Conservation (phyloP, 169 alveolate genomes). For the Cyclospora cayetanensis region DNA sequence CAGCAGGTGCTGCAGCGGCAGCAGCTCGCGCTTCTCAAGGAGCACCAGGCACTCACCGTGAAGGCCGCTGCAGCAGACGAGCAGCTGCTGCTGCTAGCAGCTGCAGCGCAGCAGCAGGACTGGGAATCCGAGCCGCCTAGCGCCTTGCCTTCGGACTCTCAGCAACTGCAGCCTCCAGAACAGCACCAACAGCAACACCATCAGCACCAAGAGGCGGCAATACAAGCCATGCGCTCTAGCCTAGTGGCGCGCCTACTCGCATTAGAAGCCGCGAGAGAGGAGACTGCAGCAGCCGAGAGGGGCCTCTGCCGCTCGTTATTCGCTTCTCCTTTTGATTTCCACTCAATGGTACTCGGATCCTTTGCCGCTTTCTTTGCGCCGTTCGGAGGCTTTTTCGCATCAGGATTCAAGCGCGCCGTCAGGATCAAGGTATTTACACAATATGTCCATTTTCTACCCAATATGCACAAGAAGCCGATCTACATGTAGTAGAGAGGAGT, state of each 20-base stretch:
- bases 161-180: background rate
- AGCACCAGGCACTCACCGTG: background rate
- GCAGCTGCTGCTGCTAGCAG: background rate
- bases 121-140: background rate
- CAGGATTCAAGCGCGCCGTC: conserved; percentile 99
- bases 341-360: conserved; percentile 93
- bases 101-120: background rate
- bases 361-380: conserved; percentile 98
- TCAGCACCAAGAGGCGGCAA: conserved; percentile 35
- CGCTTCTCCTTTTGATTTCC: conserved; percentile 83
- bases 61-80: background rate
- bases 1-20: conserved; percentile 16
- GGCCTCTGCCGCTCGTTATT: conserved; percentile 35
- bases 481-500: too few relatives aligned
- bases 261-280: background rate
- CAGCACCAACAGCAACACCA: conserved; percentile 2
- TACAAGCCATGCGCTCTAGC: conserved; percentile 19
- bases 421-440: conserved; percentile 90
- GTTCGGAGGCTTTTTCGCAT: conserved; percentile 99
- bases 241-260: background rate
- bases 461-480: too few relatives aligned
- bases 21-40: background rate
- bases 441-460: too few relatives aligned
- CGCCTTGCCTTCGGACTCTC: background rate
- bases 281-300: conserved; percentile 12